Evolutionary conservation across 1,284 basidiomycete species (phyloP), one percentile per base, ranked within the genome.

Genomic region (Cutaneotrichosporon mucoides): DNA sequence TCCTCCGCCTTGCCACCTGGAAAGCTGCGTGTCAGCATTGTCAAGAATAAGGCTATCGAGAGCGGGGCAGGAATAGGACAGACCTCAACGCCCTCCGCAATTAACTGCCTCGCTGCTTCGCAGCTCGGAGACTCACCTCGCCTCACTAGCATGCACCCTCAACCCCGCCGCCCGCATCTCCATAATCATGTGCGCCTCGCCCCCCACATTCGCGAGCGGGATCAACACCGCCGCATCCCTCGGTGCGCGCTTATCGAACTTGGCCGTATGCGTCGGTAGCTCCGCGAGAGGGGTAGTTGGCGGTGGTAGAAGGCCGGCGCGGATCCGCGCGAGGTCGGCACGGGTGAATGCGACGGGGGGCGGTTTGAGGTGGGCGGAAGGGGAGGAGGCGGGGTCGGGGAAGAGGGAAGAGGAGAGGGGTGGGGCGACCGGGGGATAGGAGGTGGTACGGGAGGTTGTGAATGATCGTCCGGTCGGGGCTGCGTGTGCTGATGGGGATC

Each of bases 131-230:
- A 57, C 72, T 68, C 59, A 76, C 75, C 73, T 69, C 11, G 68
- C 69, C 61, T 76, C 75, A 11, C 69, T 69, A 4, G 72, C 73
- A 62, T 76, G 75, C 12, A 67, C 65, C 9, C 73, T 57, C 66
- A 76, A 60, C 11, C 54, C 54, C 5, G 63, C 60, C 11, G 68
- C 66, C 24, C 75, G 58, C 0, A 75, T 59, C 57, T 73, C 62
- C 61, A 76, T 63, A 5, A 76, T 57, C 3, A 76, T 51, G 49
- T 70, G 65, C 13, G 75, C 68, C 13, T 53, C 38, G 1, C 60
- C 66, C 7, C 59, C 58, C 24, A 75, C 60, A 54, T 76, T 76
- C 55, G 73, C 66, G 13, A 76, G 62, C 3, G 75, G 75, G 24
- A 76, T 71, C 16, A 76, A 53, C 7, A 76, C 67, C 6, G 70